phyloP scores from a whole-genome alignment of 2,329 filamentous ascomycete genomes.

The Alternaria hordeiaustralica region DNA sequence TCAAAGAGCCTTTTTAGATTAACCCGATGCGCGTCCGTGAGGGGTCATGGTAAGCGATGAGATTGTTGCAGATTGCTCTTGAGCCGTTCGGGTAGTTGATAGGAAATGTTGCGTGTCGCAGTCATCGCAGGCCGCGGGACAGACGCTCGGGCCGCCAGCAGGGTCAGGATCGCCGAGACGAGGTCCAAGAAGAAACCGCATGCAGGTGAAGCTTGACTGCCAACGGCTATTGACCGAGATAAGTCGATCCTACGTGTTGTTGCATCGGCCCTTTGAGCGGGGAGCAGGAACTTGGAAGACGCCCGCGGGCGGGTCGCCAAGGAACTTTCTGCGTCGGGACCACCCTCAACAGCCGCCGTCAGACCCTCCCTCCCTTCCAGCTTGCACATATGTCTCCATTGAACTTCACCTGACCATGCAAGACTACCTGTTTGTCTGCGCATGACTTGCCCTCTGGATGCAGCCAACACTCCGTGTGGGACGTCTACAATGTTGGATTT shows the following conservation, averaged over 20 bases:
- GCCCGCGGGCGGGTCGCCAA: background rate
- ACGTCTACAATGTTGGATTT: background rate
- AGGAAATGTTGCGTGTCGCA: background rate
- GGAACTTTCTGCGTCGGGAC: background rate
- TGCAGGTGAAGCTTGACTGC: conserved; percentile 10
- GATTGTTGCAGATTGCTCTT: conserved; percentile 4
- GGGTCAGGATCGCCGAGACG: conserved; percentile 9
- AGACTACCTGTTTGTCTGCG: background rate
- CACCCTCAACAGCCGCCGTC: background rate
- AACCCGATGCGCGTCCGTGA: conserved; percentile 8
- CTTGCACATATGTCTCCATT: background rate
- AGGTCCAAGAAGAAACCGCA: conserved; percentile 4
- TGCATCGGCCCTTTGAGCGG: background rate
- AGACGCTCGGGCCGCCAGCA: background rate
- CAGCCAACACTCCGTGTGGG: background rate
- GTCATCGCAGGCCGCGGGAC: background rate
- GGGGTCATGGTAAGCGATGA: conserved; percentile 11
- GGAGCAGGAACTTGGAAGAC: background rate
- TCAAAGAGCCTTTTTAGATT: conserved; percentile 5
- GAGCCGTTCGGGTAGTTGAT: conserved; percentile 3
- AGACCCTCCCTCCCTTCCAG: background rate
- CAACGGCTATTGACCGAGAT: background rate
- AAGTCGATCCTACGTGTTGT: background rate
- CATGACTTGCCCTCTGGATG: background rate
- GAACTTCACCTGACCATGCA: background rate